phyloP scores from a whole-genome alignment of 1,139 yeast species.

The Suhomyces anneliseae region DNA sequence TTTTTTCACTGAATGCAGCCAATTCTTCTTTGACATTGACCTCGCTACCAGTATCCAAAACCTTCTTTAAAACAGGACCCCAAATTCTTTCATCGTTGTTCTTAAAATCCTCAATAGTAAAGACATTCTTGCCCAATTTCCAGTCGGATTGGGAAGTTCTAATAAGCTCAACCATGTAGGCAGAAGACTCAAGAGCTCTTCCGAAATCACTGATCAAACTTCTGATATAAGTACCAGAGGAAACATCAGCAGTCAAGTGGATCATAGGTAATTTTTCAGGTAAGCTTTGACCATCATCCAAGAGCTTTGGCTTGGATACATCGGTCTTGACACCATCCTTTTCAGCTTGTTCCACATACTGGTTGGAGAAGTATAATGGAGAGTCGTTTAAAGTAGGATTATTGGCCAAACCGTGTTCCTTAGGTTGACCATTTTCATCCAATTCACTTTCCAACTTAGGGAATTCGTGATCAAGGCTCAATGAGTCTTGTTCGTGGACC shows the following conservation, averaged over 20 bases:
- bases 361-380: slow-evolving; percentile 56
- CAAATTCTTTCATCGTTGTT: slow-evolving; percentile 60
- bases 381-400: slow-evolving; percentile 68
- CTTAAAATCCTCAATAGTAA: slow-evolving; percentile 64
- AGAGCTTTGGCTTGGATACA: slow-evolving; percentile 28
- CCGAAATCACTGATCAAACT: slow-evolving; percentile 89
- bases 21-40: slow-evolving; percentile 30
- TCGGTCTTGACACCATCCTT: slow-evolving; percentile 20
- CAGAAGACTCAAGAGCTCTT: slow-evolving; percentile 72
- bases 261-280: slow-evolving; percentile 56
- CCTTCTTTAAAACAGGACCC: slow-evolving; percentile 62
- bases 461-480: slow-evolving; percentile 59
- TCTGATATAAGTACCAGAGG: slow-evolving; percentile 94
- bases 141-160: slow-evolving; percentile 81
- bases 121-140: slow-evolving; percentile 71
- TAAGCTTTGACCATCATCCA: slow-evolving; percentile 25
- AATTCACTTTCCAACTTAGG: slow-evolving; percentile 48
- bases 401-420: slow-evolving; percentile 45
- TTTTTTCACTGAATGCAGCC: slow-evolving; percentile 12
- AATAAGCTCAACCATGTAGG: slow-evolving; percentile 84
- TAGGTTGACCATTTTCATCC: slow-evolving; percentile 52
- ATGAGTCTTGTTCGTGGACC: slow-evolving; percentile 52
- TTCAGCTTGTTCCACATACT: slow-evolving; percentile 45
- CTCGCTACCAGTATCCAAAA: slow-evolving; percentile 37
- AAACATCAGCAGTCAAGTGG: slow-evolving; percentile 75